Conservation (phyloP, 768 basidiomycete genomes). For the Galerina sulciceps region DNA sequence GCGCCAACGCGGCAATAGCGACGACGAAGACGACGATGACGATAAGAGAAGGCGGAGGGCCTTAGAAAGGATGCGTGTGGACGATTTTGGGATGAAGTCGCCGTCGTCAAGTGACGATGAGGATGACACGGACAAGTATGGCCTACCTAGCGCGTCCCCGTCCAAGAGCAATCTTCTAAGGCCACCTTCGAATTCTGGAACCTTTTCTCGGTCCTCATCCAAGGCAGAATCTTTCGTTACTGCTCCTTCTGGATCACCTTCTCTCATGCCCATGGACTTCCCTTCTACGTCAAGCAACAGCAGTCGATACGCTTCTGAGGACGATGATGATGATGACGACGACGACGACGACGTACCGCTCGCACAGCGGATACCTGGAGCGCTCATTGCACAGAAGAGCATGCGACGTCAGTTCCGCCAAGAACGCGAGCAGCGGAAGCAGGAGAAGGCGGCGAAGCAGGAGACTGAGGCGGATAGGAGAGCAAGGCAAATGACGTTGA, state of each 20-base stretch:
- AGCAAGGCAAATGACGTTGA: constrained; percentile 36
- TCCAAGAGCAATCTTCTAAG: background rate
- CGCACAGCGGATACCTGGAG: constrained; percentile 81
- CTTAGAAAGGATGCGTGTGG: constrained; percentile 13
- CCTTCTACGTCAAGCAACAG: constrained; percentile 12
- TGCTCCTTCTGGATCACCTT: constrained; percentile 12
- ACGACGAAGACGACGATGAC: constrained; percentile 40
- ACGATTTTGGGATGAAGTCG: constrained; percentile 7
- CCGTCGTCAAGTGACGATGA: constrained; percentile 18
- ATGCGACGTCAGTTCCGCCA: constrained; percentile 75
- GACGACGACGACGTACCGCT: constrained; percentile 85
- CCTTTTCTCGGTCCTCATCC: constrained; percentile 10
- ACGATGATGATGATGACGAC: constrained; percentile 30
- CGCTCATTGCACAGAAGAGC: constrained; percentile 79
- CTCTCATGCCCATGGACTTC: constrained; percentile 6
- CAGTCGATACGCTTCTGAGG: constrained; percentile 26
- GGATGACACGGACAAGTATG: constrained; percentile 25
- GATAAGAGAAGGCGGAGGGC: constrained; percentile 13
- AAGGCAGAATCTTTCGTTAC: constrained; percentile 8
- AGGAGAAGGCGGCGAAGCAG: constrained; percentile 44
- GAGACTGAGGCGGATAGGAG: constrained; percentile 19
- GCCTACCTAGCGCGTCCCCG: background rate
- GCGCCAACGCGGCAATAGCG: constrained; percentile 28
- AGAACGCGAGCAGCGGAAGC: constrained; percentile 63
- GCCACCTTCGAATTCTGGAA: background rate